Base-by-base conservation (phyloP, 371 early-diverging fungal genomes). In the Sporodiniella umbellata region DNA sequence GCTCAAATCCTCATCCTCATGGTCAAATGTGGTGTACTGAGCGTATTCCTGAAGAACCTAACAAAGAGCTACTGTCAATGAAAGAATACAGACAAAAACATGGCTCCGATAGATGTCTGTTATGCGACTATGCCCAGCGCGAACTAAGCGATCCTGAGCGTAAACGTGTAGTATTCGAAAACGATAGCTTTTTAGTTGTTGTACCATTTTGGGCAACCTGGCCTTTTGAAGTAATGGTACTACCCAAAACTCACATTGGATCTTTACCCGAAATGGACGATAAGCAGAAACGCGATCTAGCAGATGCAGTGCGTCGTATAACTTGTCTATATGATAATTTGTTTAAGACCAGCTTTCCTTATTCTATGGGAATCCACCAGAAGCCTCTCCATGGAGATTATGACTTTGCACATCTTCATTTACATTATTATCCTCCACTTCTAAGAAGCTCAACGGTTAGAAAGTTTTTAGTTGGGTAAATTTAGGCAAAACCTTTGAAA, bases 131-230 rank as follows among this genome's bases (percentile, higher is more conserved):
- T 62, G 83, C 77, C 37, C 60, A 71, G 15, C 69, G 85, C 8
- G 95, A 96, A 53, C 42, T 71, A 8, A 59, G 72, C 1, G 64
- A 75, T 18, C 53, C 73, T 18, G 71, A 75, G n/a, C 72, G 60
- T 42, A 53, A 80, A 19, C 83, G 97, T 22, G 66, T 92, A 18
- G 86, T 97, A 1, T 72, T 79, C 53, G 84, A 90, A 62, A 95
- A 92, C 63, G 81, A 74, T 22, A 72, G 79, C 1, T 95, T 94
- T 61, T 60, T 92, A 33, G 87, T 83, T 12, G 64, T 96, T 0
- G 93, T 93, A 2, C 98, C 98, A 3, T 96, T 89, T 66, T 96
- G 95, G 95, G 96, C 95, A 1, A 78, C 87, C 3, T 97, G 96
- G 96, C 98, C 98, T 6, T 96, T 88, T 60, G 98, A 97, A 63